Percentiles rank a stretch among this genome's conserved stretches.
phyloP scores from a whole-genome alignment of 176 grass and related monocot species.

The Elaeis guineensis region DNA sequence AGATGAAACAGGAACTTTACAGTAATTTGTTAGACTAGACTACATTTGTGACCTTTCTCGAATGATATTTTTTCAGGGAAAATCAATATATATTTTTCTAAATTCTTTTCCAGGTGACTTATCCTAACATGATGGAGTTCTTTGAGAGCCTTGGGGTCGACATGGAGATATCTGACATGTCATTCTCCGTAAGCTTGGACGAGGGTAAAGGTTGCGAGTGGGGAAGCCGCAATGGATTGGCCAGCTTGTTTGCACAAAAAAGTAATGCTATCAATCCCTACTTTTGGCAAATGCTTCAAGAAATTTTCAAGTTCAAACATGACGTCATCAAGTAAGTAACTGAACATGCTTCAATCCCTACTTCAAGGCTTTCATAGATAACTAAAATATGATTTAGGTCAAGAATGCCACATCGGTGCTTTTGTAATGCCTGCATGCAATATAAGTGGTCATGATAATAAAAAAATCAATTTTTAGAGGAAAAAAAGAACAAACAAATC shows the following conservation, averaged over 20 bases:
- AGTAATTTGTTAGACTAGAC: too few species aligned
- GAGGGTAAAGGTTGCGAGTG: conserved; percentile 46
- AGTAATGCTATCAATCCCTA: conserved; percentile 56
- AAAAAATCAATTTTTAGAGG: too few species aligned
- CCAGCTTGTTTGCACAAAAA: conserved; percentile 63
- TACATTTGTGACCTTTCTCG: too few species aligned
- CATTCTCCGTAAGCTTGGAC: conserved; percentile 64
- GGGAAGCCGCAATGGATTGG: conserved; percentile 64
- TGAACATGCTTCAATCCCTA: not conserved
- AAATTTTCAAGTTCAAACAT: conserved; percentile 60
- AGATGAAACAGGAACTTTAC: too few species aligned
- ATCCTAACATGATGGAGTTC: conserved; percentile 88
- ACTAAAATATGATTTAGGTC: too few species aligned
- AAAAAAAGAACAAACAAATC: too few species aligned
- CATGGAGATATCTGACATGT: conserved; percentile 86
- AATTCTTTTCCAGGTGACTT: conserved; percentile 49
- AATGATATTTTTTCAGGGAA: too few species aligned
- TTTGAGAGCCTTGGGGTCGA: conserved; percentile 71
- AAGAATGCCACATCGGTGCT: too few species aligned
- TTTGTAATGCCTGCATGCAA: too few species aligned
- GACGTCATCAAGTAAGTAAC: conserved; percentile 33
- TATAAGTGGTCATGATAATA: too few species aligned
- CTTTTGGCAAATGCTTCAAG: conserved; percentile 62
- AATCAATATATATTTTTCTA: too few species aligned
- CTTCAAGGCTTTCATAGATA: too few species aligned